Percentiles rank a stretch among this genome's conserved stretches.
phyloP scores from a whole-genome alignment of 768 basidiomycete genomes.

The Pulveroboletus sp. region DNA sequence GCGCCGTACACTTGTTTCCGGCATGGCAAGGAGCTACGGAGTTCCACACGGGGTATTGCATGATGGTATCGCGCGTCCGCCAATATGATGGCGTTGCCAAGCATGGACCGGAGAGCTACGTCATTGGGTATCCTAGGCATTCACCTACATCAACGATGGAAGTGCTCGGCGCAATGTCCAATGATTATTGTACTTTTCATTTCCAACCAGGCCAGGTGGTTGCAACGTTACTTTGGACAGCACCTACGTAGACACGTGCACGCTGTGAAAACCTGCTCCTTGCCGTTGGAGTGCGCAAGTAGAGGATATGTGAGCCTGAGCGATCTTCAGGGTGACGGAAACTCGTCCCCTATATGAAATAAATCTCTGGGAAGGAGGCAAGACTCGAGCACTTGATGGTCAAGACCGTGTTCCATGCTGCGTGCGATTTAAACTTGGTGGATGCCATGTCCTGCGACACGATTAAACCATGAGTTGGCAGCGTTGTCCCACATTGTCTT shows the following conservation, averaged over 20 bases:
- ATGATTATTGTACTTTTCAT: constrained; percentile 1
- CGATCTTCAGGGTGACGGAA: neutral
- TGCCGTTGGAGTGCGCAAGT: neutral
- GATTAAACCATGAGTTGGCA: neutral
- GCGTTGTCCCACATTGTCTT: neutral
- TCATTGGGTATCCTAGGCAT: constrained; percentile 1
- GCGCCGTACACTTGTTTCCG: neutral
- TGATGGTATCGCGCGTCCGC: neutral
- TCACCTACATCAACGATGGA: neutral
- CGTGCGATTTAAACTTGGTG: neutral
- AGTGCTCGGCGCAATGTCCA: neutral
- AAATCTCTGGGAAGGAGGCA: neutral
- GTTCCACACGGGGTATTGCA: constrained; percentile 8
- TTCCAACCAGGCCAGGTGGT: neutral
- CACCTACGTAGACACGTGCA: constrained; percentile 5
- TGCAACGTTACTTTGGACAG: neutral
- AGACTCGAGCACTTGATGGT: too few species aligned
- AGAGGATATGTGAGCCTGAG: neutral
- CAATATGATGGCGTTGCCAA: constrained; percentile 1
- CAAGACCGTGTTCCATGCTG: constrained; percentile 4
- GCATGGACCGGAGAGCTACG: neutral
- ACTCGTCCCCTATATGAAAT: neutral
- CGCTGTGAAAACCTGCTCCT: neutral
- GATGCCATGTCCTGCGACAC: neutral
- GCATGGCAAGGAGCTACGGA: neutral